These are phyloP conservation scores for Nyctanthes arbortristis DNA, from an alignment of 257 asterid genomes.

Conservation along the genomic window DNA sequence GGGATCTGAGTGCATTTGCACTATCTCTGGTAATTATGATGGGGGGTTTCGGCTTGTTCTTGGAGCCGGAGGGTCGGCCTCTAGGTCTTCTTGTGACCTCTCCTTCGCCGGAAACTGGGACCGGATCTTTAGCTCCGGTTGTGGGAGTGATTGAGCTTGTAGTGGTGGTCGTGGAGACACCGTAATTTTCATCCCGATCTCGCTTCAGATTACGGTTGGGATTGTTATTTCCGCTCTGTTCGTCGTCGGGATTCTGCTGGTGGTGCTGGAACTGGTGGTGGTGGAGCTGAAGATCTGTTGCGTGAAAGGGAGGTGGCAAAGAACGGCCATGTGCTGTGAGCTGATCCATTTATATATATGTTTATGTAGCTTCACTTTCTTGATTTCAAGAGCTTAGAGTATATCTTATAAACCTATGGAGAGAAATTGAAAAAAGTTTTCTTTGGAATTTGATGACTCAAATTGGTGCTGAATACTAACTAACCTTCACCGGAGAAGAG, in stretches of 20 bases:
- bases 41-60: conserved; percentile 90
- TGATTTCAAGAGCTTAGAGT: too few relatives aligned
- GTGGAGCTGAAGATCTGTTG: conserved; percentile 75
- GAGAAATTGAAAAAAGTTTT: conserved; percentile 9
- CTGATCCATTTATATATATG: too few relatives aligned
- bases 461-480: too few relatives aligned
- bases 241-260: conserved; percentile 51
- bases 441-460: conserved; percentile 12
- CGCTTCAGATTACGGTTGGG: conserved; percentile 37
- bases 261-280: too few relatives aligned
- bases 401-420: neutral
- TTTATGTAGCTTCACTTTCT: conserved; percentile 23
- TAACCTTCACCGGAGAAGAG: conserved; percentile 36
- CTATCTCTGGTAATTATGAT: conserved; percentile 91
- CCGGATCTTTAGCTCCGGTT: conserved; percentile 35
- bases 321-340: conserved; percentile 74
- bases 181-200: conserved; percentile 48
- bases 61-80: conserved; percentile 87
- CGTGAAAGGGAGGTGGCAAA: conserved; percentile 80
- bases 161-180: conserved; percentile 16
- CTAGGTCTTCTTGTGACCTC: conserved; percentile 65
- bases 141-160: conserved; percentile 17
- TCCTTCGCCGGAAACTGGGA: conserved; percentile 7
- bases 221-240: conserved; percentile 47
- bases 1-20: conserved; percentile 87